Evolutionary conservation across 2,329 filamentous ascomycete genomes (phyloP).

Genomic region (Aphanoascus verrucosus): DNA sequence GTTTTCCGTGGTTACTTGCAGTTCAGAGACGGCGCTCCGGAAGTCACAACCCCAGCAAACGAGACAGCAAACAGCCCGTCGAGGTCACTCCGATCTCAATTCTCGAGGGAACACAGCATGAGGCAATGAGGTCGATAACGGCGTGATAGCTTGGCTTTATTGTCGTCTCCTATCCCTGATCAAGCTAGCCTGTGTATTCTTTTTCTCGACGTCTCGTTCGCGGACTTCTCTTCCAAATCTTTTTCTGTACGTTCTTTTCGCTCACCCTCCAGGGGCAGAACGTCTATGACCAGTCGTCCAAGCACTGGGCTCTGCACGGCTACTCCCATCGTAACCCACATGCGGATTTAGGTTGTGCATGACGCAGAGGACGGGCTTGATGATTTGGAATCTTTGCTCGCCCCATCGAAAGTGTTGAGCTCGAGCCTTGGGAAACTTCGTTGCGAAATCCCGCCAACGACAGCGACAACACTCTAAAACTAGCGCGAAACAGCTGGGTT

Average conservation of each 20-base stretch:
- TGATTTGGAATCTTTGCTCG: conserved; percentile 12
- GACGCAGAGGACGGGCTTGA: background rate
- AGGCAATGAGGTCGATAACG: background rate
- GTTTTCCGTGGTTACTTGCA: no score
- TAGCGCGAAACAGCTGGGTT: conserved; percentile 5
- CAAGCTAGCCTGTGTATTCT: conserved; percentile 8
- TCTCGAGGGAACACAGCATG: background rate
- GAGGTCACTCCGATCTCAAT: background rate
- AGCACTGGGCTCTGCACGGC: background rate
- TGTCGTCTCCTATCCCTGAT: conserved; percentile 8
- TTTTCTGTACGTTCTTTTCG: background rate
- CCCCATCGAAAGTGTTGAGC: conserved; percentile 4
- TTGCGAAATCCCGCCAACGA: background rate
- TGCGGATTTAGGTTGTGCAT: conserved; percentile 12
- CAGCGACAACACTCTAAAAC: no score
- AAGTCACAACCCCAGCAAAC: background rate
- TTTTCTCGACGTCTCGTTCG: background rate
- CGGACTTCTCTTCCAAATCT: background rate
- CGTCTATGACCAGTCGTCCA: background rate
- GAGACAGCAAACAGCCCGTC: background rate
- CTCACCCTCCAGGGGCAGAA: background rate
- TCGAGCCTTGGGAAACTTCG: background rate
- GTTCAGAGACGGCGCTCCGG: no score
- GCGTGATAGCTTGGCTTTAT: background rate
- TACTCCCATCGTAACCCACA: background rate